Conservation (phyloP, 164 flowering plant genomes). For the Nelumbo lutea region DNA sequence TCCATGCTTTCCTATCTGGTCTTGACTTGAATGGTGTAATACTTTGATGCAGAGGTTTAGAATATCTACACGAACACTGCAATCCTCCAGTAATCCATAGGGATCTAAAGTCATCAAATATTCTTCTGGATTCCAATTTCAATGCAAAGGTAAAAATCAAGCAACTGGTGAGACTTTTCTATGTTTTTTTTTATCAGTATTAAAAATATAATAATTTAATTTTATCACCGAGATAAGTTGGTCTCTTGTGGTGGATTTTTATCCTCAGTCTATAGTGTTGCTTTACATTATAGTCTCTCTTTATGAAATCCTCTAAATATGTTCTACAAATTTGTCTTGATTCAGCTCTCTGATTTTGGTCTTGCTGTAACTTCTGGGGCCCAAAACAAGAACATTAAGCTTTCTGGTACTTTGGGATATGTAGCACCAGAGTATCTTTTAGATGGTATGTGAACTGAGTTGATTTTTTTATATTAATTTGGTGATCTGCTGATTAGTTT, state of each 20-base stretch:
- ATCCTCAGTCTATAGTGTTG: no score
- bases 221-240: no score
- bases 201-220: no score
- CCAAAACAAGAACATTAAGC: slow-evolving; percentile 59
- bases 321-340: neutral
- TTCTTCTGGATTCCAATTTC: slow-evolving; percentile 85
- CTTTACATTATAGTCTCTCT: no score
- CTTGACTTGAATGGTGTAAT: slow-evolving; percentile 10
- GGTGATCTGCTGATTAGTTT: neutral
- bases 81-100: slow-evolving; percentile 90
- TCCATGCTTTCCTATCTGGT: slow-evolving; percentile 4
- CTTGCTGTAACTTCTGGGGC: slow-evolving; percentile 64
- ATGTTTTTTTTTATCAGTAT: no score
- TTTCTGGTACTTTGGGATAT: slow-evolving; percentile 90
- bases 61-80: slow-evolving; percentile 88
- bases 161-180: neutral
- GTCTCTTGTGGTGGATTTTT: no score
- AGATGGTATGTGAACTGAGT: slow-evolving; percentile 57
- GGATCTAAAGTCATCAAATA: slow-evolving; percentile 95
- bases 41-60: slow-evolving; percentile 68
- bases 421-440: slow-evolving; percentile 93
- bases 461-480: no score
- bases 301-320: no score
- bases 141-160: slow-evolving; percentile 67
- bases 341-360: slow-evolving; percentile 93